Evolutionary conservation across 2,329 filamentous ascomycete species (phyloP).

Genomic region (Chrysosphaeria jannelii): DNA sequence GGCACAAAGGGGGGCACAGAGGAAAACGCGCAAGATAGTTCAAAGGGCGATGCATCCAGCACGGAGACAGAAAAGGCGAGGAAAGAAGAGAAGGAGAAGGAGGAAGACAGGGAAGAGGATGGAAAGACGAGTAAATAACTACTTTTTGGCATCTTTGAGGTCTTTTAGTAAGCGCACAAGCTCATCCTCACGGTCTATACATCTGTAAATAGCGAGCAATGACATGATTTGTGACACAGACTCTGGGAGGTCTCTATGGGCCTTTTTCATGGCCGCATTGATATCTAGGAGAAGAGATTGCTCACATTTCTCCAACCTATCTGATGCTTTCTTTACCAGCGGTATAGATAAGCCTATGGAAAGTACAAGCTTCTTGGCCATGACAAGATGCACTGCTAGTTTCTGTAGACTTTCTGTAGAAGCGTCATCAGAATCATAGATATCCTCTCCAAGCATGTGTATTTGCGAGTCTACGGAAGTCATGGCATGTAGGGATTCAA

Average conservation of each 20-base stretch:
- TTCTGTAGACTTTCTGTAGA: constrained; percentile 13
- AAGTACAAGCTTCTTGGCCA: constrained; percentile 13
- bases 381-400: constrained; percentile 16
- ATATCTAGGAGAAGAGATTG: constrained; percentile 26
- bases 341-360: constrained; percentile 16
- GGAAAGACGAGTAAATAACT: no score
- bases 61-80: no score
- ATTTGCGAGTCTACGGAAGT: no score
- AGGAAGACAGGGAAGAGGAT: no score
- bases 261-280: constrained; percentile 13
- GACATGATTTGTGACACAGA: constrained; percentile 18
- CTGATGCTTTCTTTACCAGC: constrained; percentile 20
- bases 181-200: constrained; percentile 20
- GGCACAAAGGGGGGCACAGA: no score
- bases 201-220: constrained; percentile 21
- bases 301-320: constrained; percentile 20
- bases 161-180: constrained; percentile 18
- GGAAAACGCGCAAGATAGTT: no score
- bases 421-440: constrained; percentile 8
- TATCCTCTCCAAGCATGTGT: no score
- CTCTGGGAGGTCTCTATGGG: constrained; percentile 6
- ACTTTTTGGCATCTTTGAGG: no score
- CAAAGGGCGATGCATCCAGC: no score
- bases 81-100: no score
- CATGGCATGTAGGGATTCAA: no score